Evolutionary conservation across 768 basidiomycete species (phyloP).

Genomic region (Podaxis sp.): DNA sequence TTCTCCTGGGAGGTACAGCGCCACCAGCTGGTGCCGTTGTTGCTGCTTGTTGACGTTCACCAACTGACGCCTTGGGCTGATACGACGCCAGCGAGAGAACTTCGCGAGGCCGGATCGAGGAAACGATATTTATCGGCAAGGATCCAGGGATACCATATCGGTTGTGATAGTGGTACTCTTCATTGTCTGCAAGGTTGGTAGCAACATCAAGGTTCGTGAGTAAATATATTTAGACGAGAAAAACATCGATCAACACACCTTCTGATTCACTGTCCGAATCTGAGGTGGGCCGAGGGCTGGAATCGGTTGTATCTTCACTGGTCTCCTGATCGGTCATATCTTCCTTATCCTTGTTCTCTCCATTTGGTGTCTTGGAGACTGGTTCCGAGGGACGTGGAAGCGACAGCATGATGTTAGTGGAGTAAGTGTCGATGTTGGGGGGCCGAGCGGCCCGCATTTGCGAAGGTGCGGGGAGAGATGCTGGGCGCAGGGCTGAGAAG

Average conservation of each 20-base stretch:
- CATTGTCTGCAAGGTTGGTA: conserved; percentile 3
- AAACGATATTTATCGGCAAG: conserved; percentile 62
- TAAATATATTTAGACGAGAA: conserved; percentile 5
- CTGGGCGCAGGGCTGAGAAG: conserved; percentile 59
- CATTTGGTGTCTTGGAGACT: neutral
- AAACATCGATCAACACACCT: neutral
- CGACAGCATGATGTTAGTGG: conserved; percentile 31
- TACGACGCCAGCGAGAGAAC: conserved; percentile 57
- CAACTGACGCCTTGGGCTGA: conserved; percentile 47
- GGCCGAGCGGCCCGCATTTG: conserved; percentile 46
- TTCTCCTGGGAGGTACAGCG: conserved; percentile 20
- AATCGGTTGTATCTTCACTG: conserved; percentile 17
- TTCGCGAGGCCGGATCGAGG: conserved; percentile 32
- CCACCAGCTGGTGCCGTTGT: conserved; percentile 26
- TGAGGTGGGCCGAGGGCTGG: conserved; percentile 15
- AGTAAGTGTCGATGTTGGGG: conserved; percentile 38
- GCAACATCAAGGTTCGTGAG: neutral
- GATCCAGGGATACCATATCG: conserved; percentile 48
- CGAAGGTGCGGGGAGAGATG: conserved; percentile 71
- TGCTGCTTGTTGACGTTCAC: conserved; percentile 33
- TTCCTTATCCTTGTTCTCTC: conserved; percentile 13
- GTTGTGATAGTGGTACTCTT: conserved; percentile 2
- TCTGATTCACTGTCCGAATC: conserved; percentile 16
- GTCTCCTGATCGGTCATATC: conserved; percentile 15
- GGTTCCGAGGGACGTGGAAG: conserved; percentile 26